Evolutionary conservation across 345 rosid species (phyloP), one percentile per base, ranked within the genome.

Genomic region (Camelina sativa): DNA sequence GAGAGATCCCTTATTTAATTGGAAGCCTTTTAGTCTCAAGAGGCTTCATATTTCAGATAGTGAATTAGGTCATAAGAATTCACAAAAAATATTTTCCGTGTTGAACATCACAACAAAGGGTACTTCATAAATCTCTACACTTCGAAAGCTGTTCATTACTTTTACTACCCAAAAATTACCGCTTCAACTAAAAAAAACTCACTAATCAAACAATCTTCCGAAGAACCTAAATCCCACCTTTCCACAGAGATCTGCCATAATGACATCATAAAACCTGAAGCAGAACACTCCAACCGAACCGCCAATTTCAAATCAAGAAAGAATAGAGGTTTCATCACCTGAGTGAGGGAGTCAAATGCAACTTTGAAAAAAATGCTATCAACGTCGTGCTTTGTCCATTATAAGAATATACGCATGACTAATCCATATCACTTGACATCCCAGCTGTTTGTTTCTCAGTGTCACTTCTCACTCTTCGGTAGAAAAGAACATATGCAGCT

Each of bases 401-500:
- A 11, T n/a, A 34, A 53, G 25, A 37, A 17, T 62, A 22, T n/a
- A 55, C 11, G 32, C 47, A 37, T 62, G 48, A 46, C 53, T 62
- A 76, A 53, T 69, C 79, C 74, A 76, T 54, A 43, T 75, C 57
- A 30, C 3, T 76, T 4, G 65, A 35, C 64, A 9, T 16, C 75
- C 55, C 59, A 13, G 53, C 61, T 23, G 80, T 22, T 53, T 67
- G 48, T 9, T 32, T 54, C 79, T 53, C 65, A 6, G 75, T 53
- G 76, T 79, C 85, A 52, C 67, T 47, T 77, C 54, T 50, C 69
- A 91, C 93, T 84, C 99, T 86, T 66, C 73, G 87, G 74, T 95
- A 95, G 82, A 95, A 92, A 57, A 95, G 76, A 43, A 95, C 89
- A 71, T 95, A 95, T 17, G 97, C 97, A 38, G 97, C 93, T 30